phyloP scores from a whole-genome alignment of 2,329 filamentous ascomycete species.

The Claviceps purpurea region DNA sequence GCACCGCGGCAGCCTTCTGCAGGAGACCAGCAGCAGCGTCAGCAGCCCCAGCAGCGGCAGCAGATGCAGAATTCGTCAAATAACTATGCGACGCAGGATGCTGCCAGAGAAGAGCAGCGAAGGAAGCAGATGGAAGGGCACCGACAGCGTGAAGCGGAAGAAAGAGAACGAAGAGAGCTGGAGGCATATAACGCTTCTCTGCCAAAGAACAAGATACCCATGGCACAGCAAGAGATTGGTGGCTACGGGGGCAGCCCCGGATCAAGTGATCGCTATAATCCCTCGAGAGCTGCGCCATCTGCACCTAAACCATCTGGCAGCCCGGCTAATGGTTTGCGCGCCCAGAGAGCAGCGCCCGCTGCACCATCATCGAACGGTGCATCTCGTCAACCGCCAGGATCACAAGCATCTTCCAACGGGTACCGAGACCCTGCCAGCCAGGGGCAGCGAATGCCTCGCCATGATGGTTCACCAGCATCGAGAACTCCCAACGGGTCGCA shows the following conservation, averaged over 20 bases:
- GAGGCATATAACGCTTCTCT: conserved; percentile 85
- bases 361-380: conserved; percentile 35
- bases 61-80: conserved; percentile 44
- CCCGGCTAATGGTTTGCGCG: conserved; percentile 43
- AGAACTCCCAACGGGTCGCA: conserved; percentile 43
- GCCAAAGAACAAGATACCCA: conserved; percentile 63
- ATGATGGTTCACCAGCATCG: conserved; percentile 36
- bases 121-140: conserved; percentile 50
- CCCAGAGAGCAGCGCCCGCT: conserved; percentile 73
- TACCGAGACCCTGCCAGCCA: conserved; percentile 28
- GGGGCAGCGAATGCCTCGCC: conserved; percentile 30
- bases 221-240: conserved; percentile 84
- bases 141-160: conserved; percentile 42
- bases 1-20: conserved; percentile 29
- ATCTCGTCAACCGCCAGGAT: conserved; percentile 31
- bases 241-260: conserved; percentile 41
- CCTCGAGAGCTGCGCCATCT: conserved; percentile 69
- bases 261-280: conserved; percentile 63
- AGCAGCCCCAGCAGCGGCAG: conserved; percentile 41
- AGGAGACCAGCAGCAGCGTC: conserved; percentile 16
- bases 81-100: conserved; percentile 39
- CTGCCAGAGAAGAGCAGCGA: conserved; percentile 41
- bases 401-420: conserved; percentile 37
- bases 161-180: conserved; percentile 59
- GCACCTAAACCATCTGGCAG: conserved; percentile 50